Evolutionary conservation across 768 basidiomycete species (phyloP), one percentile per base, ranked within the genome.

Genomic region (Lactifluus subvellereus): DNA sequence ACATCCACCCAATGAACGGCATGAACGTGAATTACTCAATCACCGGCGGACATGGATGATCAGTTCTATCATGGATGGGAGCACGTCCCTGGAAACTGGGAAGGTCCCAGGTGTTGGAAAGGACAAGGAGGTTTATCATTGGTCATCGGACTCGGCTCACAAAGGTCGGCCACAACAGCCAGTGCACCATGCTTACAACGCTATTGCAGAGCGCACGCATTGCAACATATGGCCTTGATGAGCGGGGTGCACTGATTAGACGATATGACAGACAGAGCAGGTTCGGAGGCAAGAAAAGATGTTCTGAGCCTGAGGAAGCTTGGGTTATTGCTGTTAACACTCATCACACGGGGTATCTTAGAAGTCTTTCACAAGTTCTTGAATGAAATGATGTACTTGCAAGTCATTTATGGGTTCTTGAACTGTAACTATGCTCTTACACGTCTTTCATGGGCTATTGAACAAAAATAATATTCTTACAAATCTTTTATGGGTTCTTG

Each of bases 111-210:
- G 86, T 75, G 76, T 89, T 18, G 76, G 75, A 43, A 77, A 84
- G 37, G 85, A 89, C 68, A 84, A 89, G 78, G 84, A 86, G 82
- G 66, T 76, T n/a, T n/a, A n/a, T n/a, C n/a, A n/a, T n/a, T n/a
- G n/a, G n/a, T n/a, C n/a, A n/a, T 78, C 78, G 10, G 84, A 84
- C 27, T 81, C 82, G 32, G 74, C 73, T 14, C 71, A 68, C 16
- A 75, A 72, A 68, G 73, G 73, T 40, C 71, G 69, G 33, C 69
- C 69, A 65, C 81, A 80, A 53, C 79, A 74, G 20, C 82, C 84
- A 3, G 79, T 84, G 30, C 82, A 82, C 14, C 94, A 88, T 74
- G 91, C 89, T n/a, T 97, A 97, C 72, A 94, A 97, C 71, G 94
- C 94, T 0, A 91, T 87, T 6, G 91, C 91, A 30, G 93, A 96